These are phyloP conservation scores for Mortierella sp. DNA, from an alignment of 371 early-diverging fungal genomes.

Conservation along the genomic window DNA sequence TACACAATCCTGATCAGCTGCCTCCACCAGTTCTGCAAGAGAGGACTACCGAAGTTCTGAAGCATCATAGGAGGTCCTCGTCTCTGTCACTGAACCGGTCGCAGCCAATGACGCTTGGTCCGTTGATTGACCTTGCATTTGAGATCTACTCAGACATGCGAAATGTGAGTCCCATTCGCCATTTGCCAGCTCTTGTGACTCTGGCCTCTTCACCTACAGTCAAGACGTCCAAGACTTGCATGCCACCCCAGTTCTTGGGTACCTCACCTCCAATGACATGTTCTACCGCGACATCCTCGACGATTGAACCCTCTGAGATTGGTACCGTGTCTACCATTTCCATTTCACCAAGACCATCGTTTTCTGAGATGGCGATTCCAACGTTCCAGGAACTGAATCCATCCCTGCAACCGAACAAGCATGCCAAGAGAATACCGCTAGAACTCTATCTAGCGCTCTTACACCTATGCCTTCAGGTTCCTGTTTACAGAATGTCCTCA, in stretches of 20 bases:
- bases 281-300: constrained; percentile 4
- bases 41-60: constrained; percentile 3
- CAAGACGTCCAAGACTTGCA: constrained; percentile 7
- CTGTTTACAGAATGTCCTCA: constrained; percentile 33
- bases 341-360: constrained; percentile 8
- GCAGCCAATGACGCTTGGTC: constrained; percentile 47
- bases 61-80: constrained; percentile 33
- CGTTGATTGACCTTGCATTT: constrained; percentile 47
- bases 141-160: constrained; percentile 50
- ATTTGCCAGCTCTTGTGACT: constrained; percentile 21
- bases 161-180: constrained; percentile 43
- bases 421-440: constrained; percentile 28
- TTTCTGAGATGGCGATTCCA: constrained; percentile 10
- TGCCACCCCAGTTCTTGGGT: neutral
- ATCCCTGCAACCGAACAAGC: constrained; percentile 24
- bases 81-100: constrained; percentile 33
- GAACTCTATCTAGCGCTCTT: constrained; percentile 37
- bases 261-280: neutral
- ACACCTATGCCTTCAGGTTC: constrained; percentile 39
- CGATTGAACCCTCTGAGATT: neutral
- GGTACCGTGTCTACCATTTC: neutral
- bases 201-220: constrained; percentile 6
- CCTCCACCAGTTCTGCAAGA: neutral
- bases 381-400: constrained; percentile 41
- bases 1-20: constrained; percentile 23